These are phyloP conservation scores for Aspergillus sojae DNA, from an alignment of 2,329 filamentous ascomycete genomes.

Conservation along the genomic window DNA sequence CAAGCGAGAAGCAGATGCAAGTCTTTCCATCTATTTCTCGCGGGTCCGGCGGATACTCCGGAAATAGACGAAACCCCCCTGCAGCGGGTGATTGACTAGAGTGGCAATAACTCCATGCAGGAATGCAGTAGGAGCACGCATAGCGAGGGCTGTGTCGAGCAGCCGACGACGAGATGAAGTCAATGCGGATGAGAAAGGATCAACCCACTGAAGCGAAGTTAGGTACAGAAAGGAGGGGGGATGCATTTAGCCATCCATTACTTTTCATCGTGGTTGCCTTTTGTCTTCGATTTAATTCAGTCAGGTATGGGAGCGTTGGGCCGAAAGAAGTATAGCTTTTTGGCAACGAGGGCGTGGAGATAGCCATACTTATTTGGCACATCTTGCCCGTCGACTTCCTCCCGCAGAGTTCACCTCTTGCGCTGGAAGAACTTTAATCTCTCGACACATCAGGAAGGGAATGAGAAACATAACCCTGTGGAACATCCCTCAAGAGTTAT, in stretches of 20 bases:
- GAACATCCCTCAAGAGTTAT: too few relatives aligned
- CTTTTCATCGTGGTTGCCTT: neutral
- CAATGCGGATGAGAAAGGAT: neutral
- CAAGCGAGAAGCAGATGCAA: neutral
- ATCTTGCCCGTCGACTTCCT: neutral
- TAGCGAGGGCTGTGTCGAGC: neutral
- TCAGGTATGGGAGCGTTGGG: neutral
- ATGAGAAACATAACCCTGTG: neutral
- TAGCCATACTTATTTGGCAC: neutral
- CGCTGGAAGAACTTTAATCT: neutral
- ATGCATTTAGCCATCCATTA: neutral
- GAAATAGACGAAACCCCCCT: constrained; percentile 1
- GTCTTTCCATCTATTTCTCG: constrained; percentile 7
- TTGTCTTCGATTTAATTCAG: neutral
- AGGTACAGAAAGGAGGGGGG: neutral
- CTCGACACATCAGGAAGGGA: neutral
- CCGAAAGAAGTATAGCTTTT: neutral
- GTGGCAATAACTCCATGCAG: constrained; percentile 3
- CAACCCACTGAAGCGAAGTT: neutral
- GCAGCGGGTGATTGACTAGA: neutral
- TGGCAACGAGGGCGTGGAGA: neutral
- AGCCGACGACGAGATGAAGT: neutral
- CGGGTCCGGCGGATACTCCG: constrained; percentile 21
- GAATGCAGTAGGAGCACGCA: neutral
- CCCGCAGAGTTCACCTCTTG: neutral